These are phyloP conservation scores for Diaporthe amygdali DNA, from an alignment of 2,329 filamentous ascomycete species.

Conservation along the genomic window DNA sequence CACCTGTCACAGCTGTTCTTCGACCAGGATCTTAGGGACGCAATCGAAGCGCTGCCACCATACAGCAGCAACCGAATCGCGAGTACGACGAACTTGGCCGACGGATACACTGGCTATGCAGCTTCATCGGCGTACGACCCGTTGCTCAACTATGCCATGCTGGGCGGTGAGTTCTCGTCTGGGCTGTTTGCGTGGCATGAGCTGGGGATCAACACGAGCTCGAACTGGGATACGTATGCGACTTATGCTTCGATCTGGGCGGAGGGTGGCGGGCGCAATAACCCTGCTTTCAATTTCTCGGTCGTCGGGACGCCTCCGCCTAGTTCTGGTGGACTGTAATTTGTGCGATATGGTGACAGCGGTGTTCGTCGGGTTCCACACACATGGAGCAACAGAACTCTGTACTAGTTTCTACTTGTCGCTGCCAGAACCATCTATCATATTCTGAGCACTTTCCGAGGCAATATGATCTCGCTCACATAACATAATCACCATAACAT, in stretches of 20 bases:
- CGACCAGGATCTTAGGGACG: conserved; percentile 41
- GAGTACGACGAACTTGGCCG: conserved; percentile 33
- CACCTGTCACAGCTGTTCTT: conserved; percentile 49
- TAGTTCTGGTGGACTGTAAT: background rate
- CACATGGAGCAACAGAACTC: background rate
- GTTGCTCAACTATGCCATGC: conserved; percentile 50
- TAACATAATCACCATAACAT: background rate
- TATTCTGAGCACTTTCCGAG: background rate
- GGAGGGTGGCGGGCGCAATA: background rate
- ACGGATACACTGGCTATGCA: conserved; percentile 36
- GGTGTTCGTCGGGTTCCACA: background rate
- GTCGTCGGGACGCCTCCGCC: background rate
- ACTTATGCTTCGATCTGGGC: conserved; percentile 8
- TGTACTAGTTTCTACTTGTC: background rate
- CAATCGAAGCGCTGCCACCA: conserved; percentile 41
- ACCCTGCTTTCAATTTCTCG: conserved; percentile 5
- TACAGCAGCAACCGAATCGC: conserved; percentile 43
- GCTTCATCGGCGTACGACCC: conserved; percentile 46
- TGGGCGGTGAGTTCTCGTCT: background rate
- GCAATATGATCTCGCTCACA: background rate
- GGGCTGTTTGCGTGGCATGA: conserved; percentile 10
- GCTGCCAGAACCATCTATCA: background rate
- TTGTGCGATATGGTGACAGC: background rate
- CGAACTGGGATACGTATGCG: conserved; percentile 12
- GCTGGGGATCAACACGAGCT: conserved; percentile 5